Base-by-base conservation (phyloP, 2,329 filamentous ascomycete genomes). In the Didymosphaeria variabile region DNA sequence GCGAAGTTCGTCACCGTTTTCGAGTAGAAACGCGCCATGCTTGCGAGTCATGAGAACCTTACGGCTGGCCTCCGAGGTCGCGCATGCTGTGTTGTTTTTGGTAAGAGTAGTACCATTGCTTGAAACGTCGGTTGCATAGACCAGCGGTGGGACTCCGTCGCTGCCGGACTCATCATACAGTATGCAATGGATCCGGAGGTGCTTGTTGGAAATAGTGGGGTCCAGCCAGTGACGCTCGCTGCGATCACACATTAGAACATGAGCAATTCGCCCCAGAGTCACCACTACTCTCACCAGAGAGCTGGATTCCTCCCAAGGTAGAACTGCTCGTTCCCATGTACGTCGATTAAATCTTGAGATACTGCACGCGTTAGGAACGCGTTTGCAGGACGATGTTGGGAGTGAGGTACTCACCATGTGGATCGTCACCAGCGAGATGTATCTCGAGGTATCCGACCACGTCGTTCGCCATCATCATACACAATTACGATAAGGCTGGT, bases 101-200 rank as follows among this genome's bases (percentile, higher is more conserved):
- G 65, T 73, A 7, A 83, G 57, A 23, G 69, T 66, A 7, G 81
- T 80, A 7, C 79, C 73, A 60, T 84, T 84, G 38, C 71, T 72
- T 0, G 83, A 85, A 2, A 83, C 52, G 55, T 83, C 79, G 42
- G 81, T 77, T 15, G 77, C 78, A 64, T 84, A 85, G 2, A 85
- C 76, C 57, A 85, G 77, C 5, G 83, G 82, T 3, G 77, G 69
- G 12, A 83, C 75, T 1, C 65, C 61, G 12, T 73, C 64, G 26
- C 70, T 32, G 5, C 40, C 58, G 15, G 70, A 68, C 57, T 80
- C 73, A 36, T 82, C 82, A 59, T 80, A 84, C 1, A 82, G 57
- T 51, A 84, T 76, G 65, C 81, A 82, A 63, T 82, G 80, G 46
- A 84, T 72, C 23, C 76, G 76, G 17, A 84, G 64, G 72, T 85